phyloP scores from a whole-genome alignment of 768 basidiomycete genomes.

The Mycena albidolilacea region DNA sequence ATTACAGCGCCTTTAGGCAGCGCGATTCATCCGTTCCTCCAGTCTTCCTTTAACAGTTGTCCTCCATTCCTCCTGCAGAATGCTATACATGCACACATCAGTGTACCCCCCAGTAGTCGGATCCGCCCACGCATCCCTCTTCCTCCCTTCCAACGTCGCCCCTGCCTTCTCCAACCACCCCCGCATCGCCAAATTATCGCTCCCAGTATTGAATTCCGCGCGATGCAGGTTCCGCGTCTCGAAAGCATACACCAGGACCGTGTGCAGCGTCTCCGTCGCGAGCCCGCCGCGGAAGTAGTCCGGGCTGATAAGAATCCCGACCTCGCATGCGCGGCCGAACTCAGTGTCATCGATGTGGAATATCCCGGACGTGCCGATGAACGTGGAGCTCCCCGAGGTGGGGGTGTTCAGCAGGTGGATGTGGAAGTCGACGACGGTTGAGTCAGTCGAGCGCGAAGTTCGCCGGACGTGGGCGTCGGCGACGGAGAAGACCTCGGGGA shows the following conservation, averaged over 20 bases:
- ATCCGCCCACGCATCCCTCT: slow-evolving; percentile 59
- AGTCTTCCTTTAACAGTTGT: slow-evolving; percentile 45
- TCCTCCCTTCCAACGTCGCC: slow-evolving; percentile 54
- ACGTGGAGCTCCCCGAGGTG: slow-evolving; percentile 35
- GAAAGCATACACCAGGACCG: slow-evolving; percentile 57
- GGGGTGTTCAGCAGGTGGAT: slow-evolving; percentile 47
- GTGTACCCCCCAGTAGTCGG: slow-evolving; percentile 49
- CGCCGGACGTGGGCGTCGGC: slow-evolving; percentile 55
- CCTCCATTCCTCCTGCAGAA: slow-evolving; percentile 61
- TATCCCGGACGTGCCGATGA: slow-evolving; percentile 58
- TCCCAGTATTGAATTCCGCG: slow-evolving; percentile 59
- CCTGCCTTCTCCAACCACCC: slow-evolving; percentile 61
- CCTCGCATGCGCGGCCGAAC: slow-evolving; percentile 54
- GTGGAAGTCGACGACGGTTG: slow-evolving; percentile 55
- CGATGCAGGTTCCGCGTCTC: slow-evolving; percentile 59
- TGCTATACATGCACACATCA: slow-evolving; percentile 58
- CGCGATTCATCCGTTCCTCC: slow-evolving; percentile 30
- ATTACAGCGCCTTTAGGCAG: not conserved
- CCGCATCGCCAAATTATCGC: slow-evolving; percentile 62
- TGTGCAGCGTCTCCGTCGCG: slow-evolving; percentile 63
- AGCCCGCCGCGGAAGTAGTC: slow-evolving; percentile 56
- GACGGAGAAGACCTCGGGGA: slow-evolving; percentile 53
- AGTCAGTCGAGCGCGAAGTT: slow-evolving; percentile 53
- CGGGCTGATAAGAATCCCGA: slow-evolving; percentile 59
- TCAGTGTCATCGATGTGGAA: slow-evolving; percentile 55